Base-by-base conservation (phyloP, 192 early-diverging fungal species). In the Gryganskiella cystojenkinii region DNA sequence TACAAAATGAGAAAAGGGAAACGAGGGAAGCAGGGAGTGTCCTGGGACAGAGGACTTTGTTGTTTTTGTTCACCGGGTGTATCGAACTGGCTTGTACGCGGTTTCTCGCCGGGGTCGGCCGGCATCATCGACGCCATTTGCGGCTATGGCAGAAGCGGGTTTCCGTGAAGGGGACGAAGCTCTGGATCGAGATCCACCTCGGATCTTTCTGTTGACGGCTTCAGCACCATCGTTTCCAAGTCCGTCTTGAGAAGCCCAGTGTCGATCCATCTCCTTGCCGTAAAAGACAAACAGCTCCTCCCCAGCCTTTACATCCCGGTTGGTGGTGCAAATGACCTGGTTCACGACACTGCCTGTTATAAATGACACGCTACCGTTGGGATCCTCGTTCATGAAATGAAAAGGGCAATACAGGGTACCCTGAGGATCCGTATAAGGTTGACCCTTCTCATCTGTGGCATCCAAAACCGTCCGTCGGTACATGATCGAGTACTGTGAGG, bases 401-500 rank as follows among this genome's bases (percentile, higher is more conserved):
- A 98, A 96, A 33, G 95, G 95, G 49, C 96, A 98, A 56, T 87
- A 91, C 56, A 91, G 66, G 4, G 52, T 70, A 0, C 84, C 85
- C 0, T 78, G 44, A 13, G 85, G 89, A 62, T 96, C 87, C 7
- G 82, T 86, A 59, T 88, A 93, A 0, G 95, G 95, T 59, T 88
- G 68, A 0, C 96, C 96, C 4, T 85, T 62, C 4, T 90, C 89
- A 54, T 98, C 92, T 3, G 95, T 97, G 1, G 95, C 96, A 75
- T 98, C 96, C 14, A 98, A 74, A 1, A 98, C 92, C 0, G 92
- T 97, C n/a, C 90, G 88, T 19, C 93, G 87, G 69, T 96, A 98
- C 88, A 93, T 93, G 70, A 96, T 91, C 1, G 95, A 90, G 67
- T 97, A 97, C 59, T 95, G 90, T 3, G 91, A 93, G 3, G 96